Conservation (phyloP, 2,329 filamentous ascomycete genomes). For the Phialophora tarda region DNA sequence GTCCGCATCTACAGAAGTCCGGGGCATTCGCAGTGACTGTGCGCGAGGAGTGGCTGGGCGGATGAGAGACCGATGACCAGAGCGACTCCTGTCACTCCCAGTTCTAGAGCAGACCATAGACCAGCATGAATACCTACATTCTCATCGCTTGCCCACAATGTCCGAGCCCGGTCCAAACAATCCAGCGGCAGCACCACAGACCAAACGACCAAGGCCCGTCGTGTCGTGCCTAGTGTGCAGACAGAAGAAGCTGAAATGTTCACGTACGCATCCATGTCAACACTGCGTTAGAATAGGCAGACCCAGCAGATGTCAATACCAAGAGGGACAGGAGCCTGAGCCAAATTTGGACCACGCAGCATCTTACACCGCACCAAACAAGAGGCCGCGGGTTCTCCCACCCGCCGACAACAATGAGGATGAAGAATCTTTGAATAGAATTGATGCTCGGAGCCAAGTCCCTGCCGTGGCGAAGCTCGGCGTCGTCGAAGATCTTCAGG, state of each 20-base stretch:
- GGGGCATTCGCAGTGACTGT: not conserved
- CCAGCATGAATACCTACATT: not conserved
- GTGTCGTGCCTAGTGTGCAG: constrained; percentile 52
- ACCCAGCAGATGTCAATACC: constrained; percentile 33
- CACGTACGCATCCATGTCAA: constrained; percentile 58
- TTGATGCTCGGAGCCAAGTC: not conserved
- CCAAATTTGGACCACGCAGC: constrained; percentile 15
- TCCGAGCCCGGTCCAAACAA: constrained; percentile 3
- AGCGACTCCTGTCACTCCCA: not conserved
- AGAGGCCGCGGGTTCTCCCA: constrained; percentile 26
- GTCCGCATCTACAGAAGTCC: not conserved
- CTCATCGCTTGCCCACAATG: constrained; percentile 8
- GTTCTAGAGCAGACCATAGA: not conserved
- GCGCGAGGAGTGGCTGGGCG: not conserved
- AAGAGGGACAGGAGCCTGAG: constrained; percentile 36
- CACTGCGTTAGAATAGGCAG: constrained; percentile 52
- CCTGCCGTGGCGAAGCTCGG: constrained; percentile 3
- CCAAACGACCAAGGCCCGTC: constrained; percentile 38
- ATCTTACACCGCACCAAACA: constrained; percentile 1
- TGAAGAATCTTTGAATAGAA: not conserved
- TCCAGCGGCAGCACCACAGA: not conserved
- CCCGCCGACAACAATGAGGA: not conserved
- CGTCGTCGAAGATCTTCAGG: constrained; percentile 33
- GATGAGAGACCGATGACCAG: not conserved
- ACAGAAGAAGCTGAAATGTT: constrained; percentile 60